These are phyloP conservation scores for Boletus smithii DNA, from an alignment of 1,284 basidiomycete genomes.

Conservation along the genomic window DNA sequence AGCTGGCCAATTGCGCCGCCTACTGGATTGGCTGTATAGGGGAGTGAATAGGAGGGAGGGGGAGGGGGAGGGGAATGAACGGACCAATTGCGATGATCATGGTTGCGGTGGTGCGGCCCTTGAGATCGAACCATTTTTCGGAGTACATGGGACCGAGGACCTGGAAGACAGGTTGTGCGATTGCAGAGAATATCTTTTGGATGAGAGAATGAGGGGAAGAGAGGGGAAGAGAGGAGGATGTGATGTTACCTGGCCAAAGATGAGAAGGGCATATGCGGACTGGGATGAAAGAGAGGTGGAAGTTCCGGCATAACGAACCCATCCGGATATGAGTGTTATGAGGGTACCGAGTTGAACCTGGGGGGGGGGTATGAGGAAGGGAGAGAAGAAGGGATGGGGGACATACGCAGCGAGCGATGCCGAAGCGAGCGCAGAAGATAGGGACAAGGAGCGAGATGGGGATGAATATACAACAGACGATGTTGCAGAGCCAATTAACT, in stretches of 20 bases:
- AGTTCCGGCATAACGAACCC: conserved; percentile 76
- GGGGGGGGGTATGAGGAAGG: background rate
- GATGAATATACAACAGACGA: conserved; percentile 58
- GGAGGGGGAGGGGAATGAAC: background rate
- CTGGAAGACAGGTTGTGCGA: conserved; percentile 68
- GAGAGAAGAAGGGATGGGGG: background rate
- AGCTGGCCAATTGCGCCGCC: conserved; percentile 67
- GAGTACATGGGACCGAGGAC: conserved; percentile 74
- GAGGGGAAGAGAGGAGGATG: conserved; percentile 45
- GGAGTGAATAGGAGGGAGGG: background rate
- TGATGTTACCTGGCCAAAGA: conserved; percentile 62
- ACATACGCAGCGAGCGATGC: conserved; percentile 58
- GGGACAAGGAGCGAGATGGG: conserved; percentile 59
- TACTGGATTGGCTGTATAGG: conserved; percentile 60
- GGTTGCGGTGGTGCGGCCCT: conserved; percentile 72
- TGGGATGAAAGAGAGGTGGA: conserved; percentile 44
- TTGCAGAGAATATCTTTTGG: conserved; percentile 37
- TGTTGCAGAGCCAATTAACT: conserved; percentile 76
- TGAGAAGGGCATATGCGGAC: conserved; percentile 60
- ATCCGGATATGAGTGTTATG: conserved; percentile 57
- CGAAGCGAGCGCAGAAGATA: conserved; percentile 51
- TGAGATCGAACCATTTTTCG: conserved; percentile 74
- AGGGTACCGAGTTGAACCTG: conserved; percentile 53
- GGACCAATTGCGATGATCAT: conserved; percentile 73
- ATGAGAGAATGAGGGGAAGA: conserved; percentile 18